Percentiles rank a stretch among this genome's conserved stretches.
phyloP scores from a whole-genome alignment of 1,139 yeast genomes.

The Saccharomyces hybrid region DNA sequence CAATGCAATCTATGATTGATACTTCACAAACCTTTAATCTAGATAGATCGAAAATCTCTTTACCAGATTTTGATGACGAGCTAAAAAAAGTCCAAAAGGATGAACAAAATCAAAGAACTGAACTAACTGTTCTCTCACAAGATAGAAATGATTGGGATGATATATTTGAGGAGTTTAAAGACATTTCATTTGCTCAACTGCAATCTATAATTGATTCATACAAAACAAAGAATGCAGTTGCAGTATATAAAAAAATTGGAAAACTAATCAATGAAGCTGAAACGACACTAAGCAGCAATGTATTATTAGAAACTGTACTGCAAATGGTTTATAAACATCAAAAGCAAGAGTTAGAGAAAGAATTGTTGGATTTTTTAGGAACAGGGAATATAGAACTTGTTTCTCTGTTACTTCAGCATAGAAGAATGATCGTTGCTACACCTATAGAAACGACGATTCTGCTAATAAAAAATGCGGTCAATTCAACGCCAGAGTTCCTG shows the following conservation, averaged over 20 bases:
- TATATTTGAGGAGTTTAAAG: constrained; percentile 35
- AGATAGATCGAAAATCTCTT: constrained; percentile 12
- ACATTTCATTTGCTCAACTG: constrained; percentile 29
- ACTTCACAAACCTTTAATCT: constrained; percentile 34
- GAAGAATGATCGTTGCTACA: constrained; percentile 31
- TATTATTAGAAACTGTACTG: constrained; percentile 27
- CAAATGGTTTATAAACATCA: constrained; percentile 27
- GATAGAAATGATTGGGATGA: constrained; percentile 33
- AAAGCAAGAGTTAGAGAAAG: constrained; percentile 44
- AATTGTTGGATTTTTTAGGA: constrained; percentile 72
- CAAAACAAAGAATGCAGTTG: constrained; percentile 32
- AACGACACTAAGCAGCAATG: constrained; percentile 18
- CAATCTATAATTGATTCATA: constrained; percentile 22
- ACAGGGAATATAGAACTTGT: constrained; percentile 78
- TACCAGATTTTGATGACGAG: constrained; percentile 29
- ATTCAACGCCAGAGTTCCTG: constrained; percentile 32
- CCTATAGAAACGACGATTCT: constrained; percentile 17
- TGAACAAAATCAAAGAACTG: constrained; percentile 11
- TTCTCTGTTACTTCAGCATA: constrained; percentile 52
- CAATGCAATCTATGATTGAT: constrained; percentile 60
- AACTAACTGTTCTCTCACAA: constrained; percentile 27
- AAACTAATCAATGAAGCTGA: constrained; percentile 20
- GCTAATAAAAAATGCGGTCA: constrained; percentile 9
- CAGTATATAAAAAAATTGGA: constrained; percentile 32
- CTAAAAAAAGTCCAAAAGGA: constrained; percentile 22